phyloP scores from a whole-genome alignment of 2,329 filamentous ascomycete genomes.

The Aphanoascus verrucosus region DNA sequence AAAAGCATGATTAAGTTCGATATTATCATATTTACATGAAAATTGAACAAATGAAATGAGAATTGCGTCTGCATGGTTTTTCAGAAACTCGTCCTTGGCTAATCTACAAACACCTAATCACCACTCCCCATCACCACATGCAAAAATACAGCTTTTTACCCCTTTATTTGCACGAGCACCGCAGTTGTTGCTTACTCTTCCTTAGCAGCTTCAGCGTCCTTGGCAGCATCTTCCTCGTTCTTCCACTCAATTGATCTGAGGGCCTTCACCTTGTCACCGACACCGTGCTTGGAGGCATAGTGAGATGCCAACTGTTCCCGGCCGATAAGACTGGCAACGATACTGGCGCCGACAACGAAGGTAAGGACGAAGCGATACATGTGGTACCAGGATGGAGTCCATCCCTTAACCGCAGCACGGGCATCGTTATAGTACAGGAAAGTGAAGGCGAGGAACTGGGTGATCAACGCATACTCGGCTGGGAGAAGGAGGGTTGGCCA shows the following conservation, averaged over 20 bases:
- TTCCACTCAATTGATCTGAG: constrained; percentile 34
- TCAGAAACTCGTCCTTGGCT: background rate
- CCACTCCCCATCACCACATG: background rate
- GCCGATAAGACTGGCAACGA: constrained; percentile 70
- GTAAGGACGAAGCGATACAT: constrained; percentile 89
- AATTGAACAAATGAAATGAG: constrained; percentile 6
- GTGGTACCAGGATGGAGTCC: constrained; percentile 75
- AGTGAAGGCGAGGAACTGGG: constrained; percentile 76
- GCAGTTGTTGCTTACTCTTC: constrained; percentile 9
- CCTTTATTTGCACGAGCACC: background rate
- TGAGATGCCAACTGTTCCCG: constrained; percentile 58
- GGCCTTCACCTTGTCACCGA: constrained; percentile 43
- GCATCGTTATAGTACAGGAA: constrained; percentile 78
- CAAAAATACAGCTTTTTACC: constrained; percentile 5
- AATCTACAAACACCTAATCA: constrained; percentile 7
- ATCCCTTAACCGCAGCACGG: constrained; percentile 60
- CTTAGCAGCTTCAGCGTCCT: constrained; percentile 15
- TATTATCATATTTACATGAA: constrained; percentile 8
- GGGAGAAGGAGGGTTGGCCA: constrained; percentile 86
- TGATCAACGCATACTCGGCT: constrained; percentile 71
- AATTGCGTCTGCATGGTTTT: constrained; percentile 3
- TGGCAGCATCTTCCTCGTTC: constrained; percentile 33
- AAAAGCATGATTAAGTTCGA: background rate
- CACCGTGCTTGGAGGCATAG: constrained; percentile 27
- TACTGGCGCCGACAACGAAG: constrained; percentile 72